These are phyloP conservation scores for Phlebopus sp. DNA, from an alignment of 1,284 basidiomycete genomes.

Conservation along the genomic window DNA sequence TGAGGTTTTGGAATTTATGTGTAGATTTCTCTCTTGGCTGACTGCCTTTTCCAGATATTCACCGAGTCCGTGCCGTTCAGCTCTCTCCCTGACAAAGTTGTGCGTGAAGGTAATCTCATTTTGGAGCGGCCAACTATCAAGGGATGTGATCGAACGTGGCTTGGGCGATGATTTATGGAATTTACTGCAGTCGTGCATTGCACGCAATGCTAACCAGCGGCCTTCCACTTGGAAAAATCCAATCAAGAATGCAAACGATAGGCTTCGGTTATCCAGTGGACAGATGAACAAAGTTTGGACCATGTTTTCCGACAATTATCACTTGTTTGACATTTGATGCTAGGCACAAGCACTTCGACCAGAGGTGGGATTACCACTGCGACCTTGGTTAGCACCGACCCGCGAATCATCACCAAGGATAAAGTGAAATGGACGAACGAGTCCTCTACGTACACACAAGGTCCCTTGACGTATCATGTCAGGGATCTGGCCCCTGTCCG, in stretches of 20 bases:
- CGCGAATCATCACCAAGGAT: background rate
- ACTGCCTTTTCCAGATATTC: constrained; percentile 14
- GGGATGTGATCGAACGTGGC: background rate
- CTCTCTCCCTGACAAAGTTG: background rate
- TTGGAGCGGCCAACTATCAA: background rate
- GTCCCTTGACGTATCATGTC: background rate
- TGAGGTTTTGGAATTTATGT: constrained; percentile 18
- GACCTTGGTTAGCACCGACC: background rate
- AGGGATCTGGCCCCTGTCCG: background rate
- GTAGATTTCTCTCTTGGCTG: background rate
- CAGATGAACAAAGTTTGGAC: background rate
- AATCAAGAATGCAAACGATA: background rate
- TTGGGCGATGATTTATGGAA: background rate
- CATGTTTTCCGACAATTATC: background rate
- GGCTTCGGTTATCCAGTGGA: too few species aligned
- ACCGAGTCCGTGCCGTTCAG: constrained; percentile 15
- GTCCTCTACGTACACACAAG: background rate
- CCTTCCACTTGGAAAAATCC: background rate
- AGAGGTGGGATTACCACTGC: background rate
- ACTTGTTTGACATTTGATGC: background rate
- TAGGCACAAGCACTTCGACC: background rate
- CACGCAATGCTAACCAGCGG: background rate
- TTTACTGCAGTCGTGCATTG: background rate
- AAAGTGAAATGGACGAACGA: background rate
- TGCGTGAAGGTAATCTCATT: background rate